These are phyloP conservation scores for Penicillium hesseltinei DNA, from an alignment of 2,329 filamentous ascomycete genomes.

Conservation along the genomic window DNA sequence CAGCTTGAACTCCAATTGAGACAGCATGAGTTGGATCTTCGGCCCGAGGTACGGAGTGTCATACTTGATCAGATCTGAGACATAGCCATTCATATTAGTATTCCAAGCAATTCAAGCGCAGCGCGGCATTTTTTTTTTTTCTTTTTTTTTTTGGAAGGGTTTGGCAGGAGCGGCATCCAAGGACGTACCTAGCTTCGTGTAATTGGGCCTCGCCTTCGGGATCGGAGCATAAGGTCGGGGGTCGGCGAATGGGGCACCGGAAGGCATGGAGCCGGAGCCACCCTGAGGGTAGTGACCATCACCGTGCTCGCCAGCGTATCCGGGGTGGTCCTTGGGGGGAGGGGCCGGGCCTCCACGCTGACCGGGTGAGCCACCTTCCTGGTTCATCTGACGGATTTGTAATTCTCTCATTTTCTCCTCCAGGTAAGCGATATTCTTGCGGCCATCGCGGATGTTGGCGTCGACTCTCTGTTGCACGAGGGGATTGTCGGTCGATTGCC, in stretches of 20 bases:
- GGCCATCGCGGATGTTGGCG: conserved; percentile 88
- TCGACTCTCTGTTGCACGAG: conserved; percentile 86
- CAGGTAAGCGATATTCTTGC: conserved; percentile 91
- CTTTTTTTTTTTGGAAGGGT: background rate
- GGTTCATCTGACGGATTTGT: conserved; percentile 73
- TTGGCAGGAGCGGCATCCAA: background rate
- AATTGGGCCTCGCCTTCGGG: conserved; percentile 80
- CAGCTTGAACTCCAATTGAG: conserved; percentile 97
- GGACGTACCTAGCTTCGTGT: conserved; percentile 84
- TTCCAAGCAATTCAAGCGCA: conserved; percentile 13
- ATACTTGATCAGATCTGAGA: conserved; percentile 91
- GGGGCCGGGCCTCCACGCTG: conserved; percentile 51
- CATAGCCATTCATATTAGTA: conserved; percentile 18
- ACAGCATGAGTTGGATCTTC: conserved; percentile 98
- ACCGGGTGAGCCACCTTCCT: conserved; percentile 48
- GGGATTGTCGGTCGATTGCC: conserved; percentile 91
- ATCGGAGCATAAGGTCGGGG: conserved; percentile 65
- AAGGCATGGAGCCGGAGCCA: conserved; percentile 73
- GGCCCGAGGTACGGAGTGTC: conserved; percentile 93
- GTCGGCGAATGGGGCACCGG: conserved; percentile 74
- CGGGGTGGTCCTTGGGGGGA: conserved; percentile 70
- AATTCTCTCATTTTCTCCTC: conserved; percentile 88
- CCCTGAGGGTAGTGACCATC: conserved; percentile 56
- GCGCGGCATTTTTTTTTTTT: background rate
- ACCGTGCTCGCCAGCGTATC: conserved; percentile 55